phyloP scores from a whole-genome alignment of 202 grass and related monocot genomes.

The Setaria viridis region DNA sequence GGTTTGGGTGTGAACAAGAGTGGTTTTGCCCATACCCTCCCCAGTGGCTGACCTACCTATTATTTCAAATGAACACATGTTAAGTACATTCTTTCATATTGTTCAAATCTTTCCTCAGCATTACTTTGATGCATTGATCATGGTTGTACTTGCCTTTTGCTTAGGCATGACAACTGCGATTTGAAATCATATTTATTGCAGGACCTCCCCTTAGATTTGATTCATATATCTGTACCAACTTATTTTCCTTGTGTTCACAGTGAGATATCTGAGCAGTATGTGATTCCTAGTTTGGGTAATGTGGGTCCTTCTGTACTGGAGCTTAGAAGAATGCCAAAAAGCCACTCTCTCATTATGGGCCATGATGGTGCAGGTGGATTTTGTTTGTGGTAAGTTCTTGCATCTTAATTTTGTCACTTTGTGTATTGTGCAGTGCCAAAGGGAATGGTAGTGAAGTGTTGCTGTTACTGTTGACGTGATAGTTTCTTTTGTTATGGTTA shows the following conservation, averaged over 20 bases:
- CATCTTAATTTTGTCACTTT: slow-evolving; percentile 31
- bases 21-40: no score
- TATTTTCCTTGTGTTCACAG: slow-evolving; percentile 54
- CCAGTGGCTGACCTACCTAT: slow-evolving; percentile 23
- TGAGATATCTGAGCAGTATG: slow-evolving; percentile 65
- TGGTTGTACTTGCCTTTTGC: slow-evolving; percentile 26
- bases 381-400: slow-evolving; percentile 77
- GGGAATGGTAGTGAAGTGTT: neutral
- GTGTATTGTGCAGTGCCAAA: neutral
- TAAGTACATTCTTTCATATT: slow-evolving; percentile 23
- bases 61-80: slow-evolving; percentile 2
- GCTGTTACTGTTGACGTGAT: neutral
- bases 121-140: slow-evolving; percentile 13
- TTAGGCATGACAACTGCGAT: slow-evolving; percentile 23
- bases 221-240: slow-evolving; percentile 9
- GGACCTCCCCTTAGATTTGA: slow-evolving; percentile 13
- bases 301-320: slow-evolving; percentile 63
- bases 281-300: slow-evolving; percentile 64
- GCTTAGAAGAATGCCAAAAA: slow-evolving; percentile 74
- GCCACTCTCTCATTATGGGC: slow-evolving; percentile 64
- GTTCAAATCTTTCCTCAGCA: slow-evolving; percentile 2
- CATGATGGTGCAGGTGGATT: slow-evolving; percentile 82
- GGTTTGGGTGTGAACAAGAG: no score
- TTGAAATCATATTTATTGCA: slow-evolving; percentile 15
- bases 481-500: neutral